phyloP scores from a whole-genome alignment of 225 moss, liverwort and hornwort species.

The Lunularia cruciata region DNA sequence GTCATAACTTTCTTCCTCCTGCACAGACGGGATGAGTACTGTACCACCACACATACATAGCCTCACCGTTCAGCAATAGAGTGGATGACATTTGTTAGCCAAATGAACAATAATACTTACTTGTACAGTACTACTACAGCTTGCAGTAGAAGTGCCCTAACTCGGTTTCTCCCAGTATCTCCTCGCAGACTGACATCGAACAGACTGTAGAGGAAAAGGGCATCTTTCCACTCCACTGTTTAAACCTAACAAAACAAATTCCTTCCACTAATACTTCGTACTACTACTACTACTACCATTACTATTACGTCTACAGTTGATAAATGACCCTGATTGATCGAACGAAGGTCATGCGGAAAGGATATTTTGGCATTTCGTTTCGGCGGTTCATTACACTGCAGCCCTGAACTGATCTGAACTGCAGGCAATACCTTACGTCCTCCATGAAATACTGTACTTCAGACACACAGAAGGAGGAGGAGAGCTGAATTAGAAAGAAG shows the following conservation, averaged over 20 bases:
- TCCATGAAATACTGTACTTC: conserved; percentile 17
- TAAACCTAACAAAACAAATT: conserved; percentile 1
- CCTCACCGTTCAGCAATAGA: no score
- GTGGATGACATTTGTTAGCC: conserved; percentile 5
- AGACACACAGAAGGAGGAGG: neutral
- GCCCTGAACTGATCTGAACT: no score
- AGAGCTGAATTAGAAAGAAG: neutral
- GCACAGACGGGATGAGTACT: no score
- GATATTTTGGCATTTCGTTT: no score
- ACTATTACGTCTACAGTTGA: no score
- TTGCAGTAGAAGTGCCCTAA: neutral
- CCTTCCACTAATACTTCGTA: neutral
- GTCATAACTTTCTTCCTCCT: no score
- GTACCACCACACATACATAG: no score
- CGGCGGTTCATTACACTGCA: no score
- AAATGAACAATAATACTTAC: neutral
- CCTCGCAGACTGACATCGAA: neutral
- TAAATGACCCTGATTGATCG: no score
- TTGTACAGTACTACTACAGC: neutral
- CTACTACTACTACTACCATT: no score
- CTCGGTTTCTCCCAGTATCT: neutral
- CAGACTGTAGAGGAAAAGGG: neutral
- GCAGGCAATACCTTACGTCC: no score
- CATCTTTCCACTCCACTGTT: conserved; percentile 11
- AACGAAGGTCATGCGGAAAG: no score